Conservation (phyloP, 768 basidiomycete genomes). For the Boletus sp. region DNA sequence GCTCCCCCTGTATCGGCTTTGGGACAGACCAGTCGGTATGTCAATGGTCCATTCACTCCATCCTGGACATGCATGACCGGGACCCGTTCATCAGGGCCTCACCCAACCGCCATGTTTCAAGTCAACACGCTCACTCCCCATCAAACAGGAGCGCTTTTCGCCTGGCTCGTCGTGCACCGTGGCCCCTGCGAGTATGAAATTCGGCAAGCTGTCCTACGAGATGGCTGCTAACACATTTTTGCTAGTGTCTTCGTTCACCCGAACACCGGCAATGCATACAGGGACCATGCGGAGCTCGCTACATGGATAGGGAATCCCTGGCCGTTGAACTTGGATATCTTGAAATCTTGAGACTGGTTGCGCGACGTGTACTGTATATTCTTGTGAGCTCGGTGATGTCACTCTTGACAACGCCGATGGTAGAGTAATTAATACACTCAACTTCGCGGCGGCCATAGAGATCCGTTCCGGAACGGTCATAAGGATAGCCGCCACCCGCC, state of each 20-base stretch:
- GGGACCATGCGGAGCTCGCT: conserved; percentile 60
- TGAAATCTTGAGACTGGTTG: conserved; percentile 26
- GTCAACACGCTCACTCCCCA: conserved; percentile 64
- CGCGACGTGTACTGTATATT: background rate
- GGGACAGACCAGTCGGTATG: conserved; percentile 61
- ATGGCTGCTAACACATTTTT: background rate
- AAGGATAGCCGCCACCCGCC: background rate
- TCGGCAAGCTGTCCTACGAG: background rate
- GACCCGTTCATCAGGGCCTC: conserved; percentile 45
- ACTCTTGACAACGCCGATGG: too few species aligned
- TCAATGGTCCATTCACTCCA: background rate
- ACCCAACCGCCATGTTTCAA: conserved; percentile 71
- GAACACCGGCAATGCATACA: conserved; percentile 54
- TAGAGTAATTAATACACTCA: too few species aligned
- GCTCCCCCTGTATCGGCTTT: conserved; percentile 60
- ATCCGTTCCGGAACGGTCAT: conserved; percentile 10
- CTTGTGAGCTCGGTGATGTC: background rate
- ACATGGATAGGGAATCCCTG: conserved; percentile 67
- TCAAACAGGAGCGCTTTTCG: conserved; percentile 66
- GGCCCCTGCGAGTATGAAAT: conserved; percentile 68
- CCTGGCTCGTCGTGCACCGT: conserved; percentile 63
- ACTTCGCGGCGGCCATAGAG: background rate
- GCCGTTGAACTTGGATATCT: conserved; percentile 46
- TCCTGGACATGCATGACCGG: background rate
- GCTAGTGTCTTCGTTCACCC: conserved; percentile 67